These are phyloP conservation scores for Pythium utonaiense DNA, from an alignment of 352 stramenopile species.

Conservation along the genomic window DNA sequence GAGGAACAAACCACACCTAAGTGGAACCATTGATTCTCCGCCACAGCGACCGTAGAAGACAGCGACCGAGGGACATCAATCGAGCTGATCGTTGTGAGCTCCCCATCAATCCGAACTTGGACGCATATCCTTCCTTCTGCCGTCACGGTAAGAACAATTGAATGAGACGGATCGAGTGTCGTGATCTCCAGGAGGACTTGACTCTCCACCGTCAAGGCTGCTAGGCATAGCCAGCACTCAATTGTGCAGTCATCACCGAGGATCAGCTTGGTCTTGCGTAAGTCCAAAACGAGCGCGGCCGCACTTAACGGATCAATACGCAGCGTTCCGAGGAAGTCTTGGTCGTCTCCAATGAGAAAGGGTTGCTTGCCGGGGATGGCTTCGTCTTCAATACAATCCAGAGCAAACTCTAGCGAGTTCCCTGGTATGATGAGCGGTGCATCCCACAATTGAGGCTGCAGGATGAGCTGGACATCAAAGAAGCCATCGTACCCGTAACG, in stretches of 20 bases:
- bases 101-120: background rate
- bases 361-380: background rate
- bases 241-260: constrained; percentile 41
- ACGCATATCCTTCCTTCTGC: background rate
- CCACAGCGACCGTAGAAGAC: background rate
- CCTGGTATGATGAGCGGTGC: constrained; percentile 47
- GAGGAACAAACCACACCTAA: constrained; percentile 47
- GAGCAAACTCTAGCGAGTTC: constrained; percentile 32
- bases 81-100: background rate
- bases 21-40: constrained; percentile 42
- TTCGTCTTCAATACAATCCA: constrained; percentile 19
- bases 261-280: constrained; percentile 20
- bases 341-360: constrained; percentile 17
- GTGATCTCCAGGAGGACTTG: constrained; percentile 6
- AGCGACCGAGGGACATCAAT: background rate
- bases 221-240: constrained; percentile 46
- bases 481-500: constrained; percentile 54
- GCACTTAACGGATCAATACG: constrained; percentile 6
- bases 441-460: constrained; percentile 16
- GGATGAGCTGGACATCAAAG: constrained; percentile 55
- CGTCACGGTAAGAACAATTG: background rate
- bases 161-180: constrained; percentile 12
- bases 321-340: constrained; percentile 36
- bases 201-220: constrained; percentile 17
- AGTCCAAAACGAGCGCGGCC: constrained; percentile 4